Base-by-base conservation (phyloP, 2,329 filamentous ascomycete species). In the Fusarium equiseti region DNA sequence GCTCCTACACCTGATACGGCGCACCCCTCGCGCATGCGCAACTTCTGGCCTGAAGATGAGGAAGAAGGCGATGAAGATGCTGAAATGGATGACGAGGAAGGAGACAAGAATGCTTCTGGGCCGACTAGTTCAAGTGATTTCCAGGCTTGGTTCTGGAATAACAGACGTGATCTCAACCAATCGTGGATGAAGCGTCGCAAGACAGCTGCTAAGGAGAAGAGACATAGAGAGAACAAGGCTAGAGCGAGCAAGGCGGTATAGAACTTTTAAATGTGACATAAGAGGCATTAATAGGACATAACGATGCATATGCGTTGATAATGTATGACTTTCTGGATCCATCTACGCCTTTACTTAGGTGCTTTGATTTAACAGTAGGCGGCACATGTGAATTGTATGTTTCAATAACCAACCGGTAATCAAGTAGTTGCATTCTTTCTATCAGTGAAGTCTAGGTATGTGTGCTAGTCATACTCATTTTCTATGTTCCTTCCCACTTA, bases 1-100 rank as follows among this genome's bases (percentile, higher is more conserved):
- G 96, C 96, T 4, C 96, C 96, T 0, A 99, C 96, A 0, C 96
- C 96, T 0, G 96, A 99, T 77, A 98, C 96, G 0, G 94, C 94
- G 3, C 90, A 94, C 64, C 90, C 92, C 3, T 89, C 85, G 43
- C 88, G 89, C 29, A 86, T 84, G 60, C 90, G 91, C 76, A 83
- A 85, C 68, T 84, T 91, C 27, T 90, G 87, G 85, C 86, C 11
- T 80, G 84, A 66, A 32, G 63, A 13, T 81, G 77, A 79, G 2
- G 77, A 78, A 4, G 78, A 79, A 18, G 59, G 27, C 9, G 27
- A 78, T 16, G 82, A 85, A 6, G 70, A 68, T 3, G 77, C 77
- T 1, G 79, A 78, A 10, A 77, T 74, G 18, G 76, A 71, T 24
- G 74, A 68, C 0, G 77, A 78, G 9, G 78, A 78, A 20, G 74